Evolutionary conservation across 192 early-diverging fungal species (phyloP), one percentile per base, ranked within the genome.

Genomic region (Cetraspora pellucida): DNA sequence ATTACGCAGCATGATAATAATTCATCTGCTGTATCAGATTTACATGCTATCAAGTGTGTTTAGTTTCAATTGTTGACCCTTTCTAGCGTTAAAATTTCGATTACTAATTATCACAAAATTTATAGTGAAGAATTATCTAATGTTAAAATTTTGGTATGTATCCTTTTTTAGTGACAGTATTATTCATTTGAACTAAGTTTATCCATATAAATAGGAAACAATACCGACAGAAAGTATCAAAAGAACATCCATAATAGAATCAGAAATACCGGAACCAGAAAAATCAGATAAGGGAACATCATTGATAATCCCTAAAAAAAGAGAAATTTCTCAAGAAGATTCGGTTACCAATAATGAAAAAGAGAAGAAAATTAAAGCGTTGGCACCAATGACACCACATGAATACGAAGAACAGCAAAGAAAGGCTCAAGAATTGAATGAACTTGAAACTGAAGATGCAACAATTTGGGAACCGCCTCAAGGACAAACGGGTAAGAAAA

Each of bases 381-480:
- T 46, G 37, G 27, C 46, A 30, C 72, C 72, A 46, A 74, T 74
- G 72, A 74, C 72, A 44, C 57, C 57, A 23, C 7, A 74, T 45
- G 57, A 74, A 46, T 60, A 61, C 60, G 57, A 74, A 45, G 54
- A 47, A 46, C 28, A 74, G 27, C 37, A 60, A 57, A 55, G 14
- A 72, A 57, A 55, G 19, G 28, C 17, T 10, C 17, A 60, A 46
- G 72, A 57, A 60, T 52, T 46, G 45, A 57, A 74, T 45, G 55
- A 74, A 25, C 13, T 59, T 47, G 72, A 74, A 59, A 13, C 60
- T 13, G 72, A 74, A 60, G 72, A 57, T 28, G 58, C 37, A 2
- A 74, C 57, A 7, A 37, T 43, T 28, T 74, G 72, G 72, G 72
- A 74, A 45, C 72, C 72, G 45, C 72, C 72, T 74, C 23, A 74